These are phyloP conservation scores for Curvularia hawaiiensis DNA, from an alignment of 2,329 filamentous ascomycete genomes.

Conservation along the genomic window DNA sequence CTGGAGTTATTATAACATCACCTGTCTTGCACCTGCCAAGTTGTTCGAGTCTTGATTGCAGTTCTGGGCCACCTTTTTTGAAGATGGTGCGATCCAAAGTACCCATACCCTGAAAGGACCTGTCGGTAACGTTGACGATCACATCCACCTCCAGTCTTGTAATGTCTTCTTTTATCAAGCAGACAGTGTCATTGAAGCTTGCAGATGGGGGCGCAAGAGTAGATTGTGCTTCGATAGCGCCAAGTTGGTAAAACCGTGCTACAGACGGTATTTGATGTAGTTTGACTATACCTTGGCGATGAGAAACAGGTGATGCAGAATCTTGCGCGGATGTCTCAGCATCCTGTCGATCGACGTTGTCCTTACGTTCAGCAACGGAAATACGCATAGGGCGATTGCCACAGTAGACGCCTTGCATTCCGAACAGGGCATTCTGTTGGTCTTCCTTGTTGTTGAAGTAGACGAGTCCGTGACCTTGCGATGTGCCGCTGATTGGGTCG, in stretches of 20 bases:
- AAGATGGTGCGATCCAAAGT: slow-evolving; percentile 40
- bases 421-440: slow-evolving; percentile 91
- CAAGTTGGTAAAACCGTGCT: slow-evolving; percentile 33
- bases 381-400: slow-evolving; percentile 99
- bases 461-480: slow-evolving; percentile 96
- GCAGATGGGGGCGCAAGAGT: slow-evolving; percentile 31
- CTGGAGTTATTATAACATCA: slow-evolving; percentile 34
- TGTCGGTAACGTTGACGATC: slow-evolving; percentile 42
- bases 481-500: slow-evolving; percentile 96
- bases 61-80: slow-evolving; percentile 31
- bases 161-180: slow-evolving; percentile 41
- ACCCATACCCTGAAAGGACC: slow-evolving; percentile 33
- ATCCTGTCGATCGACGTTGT: slow-evolving; percentile 56
- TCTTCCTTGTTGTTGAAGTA: slow-evolving; percentile 95
- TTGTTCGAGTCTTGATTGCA: slow-evolving; percentile 28
- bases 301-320: slow-evolving; percentile 20
- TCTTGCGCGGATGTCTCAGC: slow-evolving; percentile 34
- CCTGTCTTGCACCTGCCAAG: slow-evolving; percentile 37
- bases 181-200: slow-evolving; percentile 36
- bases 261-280: slow-evolving; percentile 36
- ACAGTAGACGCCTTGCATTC: slow-evolving; percentile 99
- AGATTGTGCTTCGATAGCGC: slow-evolving; percentile 28
- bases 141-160: slow-evolving; percentile 40
- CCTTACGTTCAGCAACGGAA: slow-evolving; percentile 96
- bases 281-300: slow-evolving; percentile 24